Base-by-base conservation (phyloP, 768 basidiomycete species). In the Pluteus cervinus region DNA sequence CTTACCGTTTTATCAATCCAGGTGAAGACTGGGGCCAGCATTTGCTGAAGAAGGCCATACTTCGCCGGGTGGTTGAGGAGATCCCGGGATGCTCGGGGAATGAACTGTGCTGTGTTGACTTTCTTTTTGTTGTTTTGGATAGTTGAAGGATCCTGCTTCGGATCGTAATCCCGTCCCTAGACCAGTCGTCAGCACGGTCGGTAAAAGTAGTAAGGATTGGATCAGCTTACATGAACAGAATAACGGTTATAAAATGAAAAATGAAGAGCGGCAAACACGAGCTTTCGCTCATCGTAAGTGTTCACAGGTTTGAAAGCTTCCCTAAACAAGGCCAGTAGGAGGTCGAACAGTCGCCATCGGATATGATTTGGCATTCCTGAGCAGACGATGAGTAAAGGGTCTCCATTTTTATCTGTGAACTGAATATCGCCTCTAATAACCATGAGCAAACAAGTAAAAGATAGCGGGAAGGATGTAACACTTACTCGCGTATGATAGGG, bases 1-100 rank as follows among this genome's bases (percentile, higher is more conserved):
- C 32, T 33, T 33, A 33, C 32, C 24, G 32, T 33, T 33, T 33
- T 15, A 33, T 33, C 24, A 20, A 20, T 17, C 32, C 32, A 33
- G 24, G 20, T 22, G 24, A 33, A 33, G 7, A 33, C 32, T 6
- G 32, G 32, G 18, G 20, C 32, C 32, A 33, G n/a, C 7, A 33
- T 7, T 9, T 18, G 16, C 20, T 7, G 32, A 33, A 33, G 14
- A 17, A n/a, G 16, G 7, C 24, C 32, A 33, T 31, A 31, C n/a
- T 31, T 14, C 5, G 15, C 30, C 5, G 5, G 5, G 30, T 31
- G 15, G 20, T 31, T 18, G 8, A n/a, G 5, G 11, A 33, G 5
- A 4, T 33, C 31, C 22, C 12, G 17, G 17, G 31, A 33, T 24
- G 22, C 21, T 22, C 15, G 33, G 3, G 33, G 33, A 20, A 34